Evolutionary conservation across 148 eudicot genomes (phyloP).

Genomic region (Chenopodium suecicum): DNA sequence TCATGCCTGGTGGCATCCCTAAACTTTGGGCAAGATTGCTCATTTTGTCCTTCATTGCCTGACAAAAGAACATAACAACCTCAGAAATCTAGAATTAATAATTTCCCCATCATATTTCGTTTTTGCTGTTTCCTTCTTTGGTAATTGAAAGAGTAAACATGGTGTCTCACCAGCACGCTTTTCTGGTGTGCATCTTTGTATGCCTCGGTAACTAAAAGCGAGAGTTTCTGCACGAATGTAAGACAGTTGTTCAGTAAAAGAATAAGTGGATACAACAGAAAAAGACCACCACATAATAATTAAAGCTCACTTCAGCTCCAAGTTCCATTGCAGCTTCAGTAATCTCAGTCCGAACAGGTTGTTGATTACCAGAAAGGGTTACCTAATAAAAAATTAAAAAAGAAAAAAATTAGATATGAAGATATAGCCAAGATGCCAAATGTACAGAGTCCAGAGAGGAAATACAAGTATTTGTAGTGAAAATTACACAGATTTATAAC

Average conservation of each 20-base stretch:
- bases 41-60: constrained; percentile 94
- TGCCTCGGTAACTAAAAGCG: constrained; percentile 83
- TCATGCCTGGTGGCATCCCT: constrained; percentile 82
- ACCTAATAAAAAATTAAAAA: constrained; percentile 43
- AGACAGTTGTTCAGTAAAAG: neutral
- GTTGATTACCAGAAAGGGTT: constrained; percentile 95
- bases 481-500: neutral
- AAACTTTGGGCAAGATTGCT: constrained; percentile 77
- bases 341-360: constrained; percentile 89
- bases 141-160: constrained; percentile 6
- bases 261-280: neutral
- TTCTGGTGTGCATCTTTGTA: constrained; percentile 97
- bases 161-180: constrained; percentile 64
- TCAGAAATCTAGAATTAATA: neutral
- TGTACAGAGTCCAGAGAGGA: neutral
- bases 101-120: neutral
- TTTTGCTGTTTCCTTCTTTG: neutral
- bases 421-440: neutral
- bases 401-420: neutral
- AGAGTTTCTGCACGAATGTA: constrained; percentile 55
- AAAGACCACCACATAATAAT: neutral
- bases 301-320: constrained; percentile 68
- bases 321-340: constrained; percentile 96
- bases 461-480: neutral
- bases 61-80: constrained; percentile 2